These are phyloP conservation scores for Kwoniella sp. DNA, from an alignment of 768 basidiomycete species.

Conservation along the genomic window DNA sequence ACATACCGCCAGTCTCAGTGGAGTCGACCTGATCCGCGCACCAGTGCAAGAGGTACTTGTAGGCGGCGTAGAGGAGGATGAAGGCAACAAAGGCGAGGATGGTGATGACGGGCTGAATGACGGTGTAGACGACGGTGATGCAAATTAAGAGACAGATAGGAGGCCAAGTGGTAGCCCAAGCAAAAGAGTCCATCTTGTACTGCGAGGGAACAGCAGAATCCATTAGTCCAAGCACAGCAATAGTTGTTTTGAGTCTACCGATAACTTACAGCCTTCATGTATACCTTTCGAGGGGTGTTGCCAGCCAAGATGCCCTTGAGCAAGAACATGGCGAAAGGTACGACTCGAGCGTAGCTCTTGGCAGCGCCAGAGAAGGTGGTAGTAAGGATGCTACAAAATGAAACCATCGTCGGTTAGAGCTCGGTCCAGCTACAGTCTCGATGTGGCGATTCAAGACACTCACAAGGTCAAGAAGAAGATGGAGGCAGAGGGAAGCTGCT, in stretches of 20 bases:
- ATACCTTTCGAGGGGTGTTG: conserved; percentile 55
- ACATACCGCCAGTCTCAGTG: conserved; percentile 58
- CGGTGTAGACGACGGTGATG: conserved; percentile 57
- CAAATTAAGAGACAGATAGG: conserved; percentile 52
- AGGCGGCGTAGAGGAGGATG: conserved; percentile 53
- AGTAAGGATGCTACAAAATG: conserved; percentile 43
- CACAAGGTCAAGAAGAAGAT: conserved; percentile 58
- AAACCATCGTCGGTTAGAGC: background rate
- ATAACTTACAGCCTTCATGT: conserved; percentile 35
- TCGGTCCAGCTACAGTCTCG: background rate
- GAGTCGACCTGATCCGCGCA: conserved; percentile 55
- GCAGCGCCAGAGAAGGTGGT: conserved; percentile 51
- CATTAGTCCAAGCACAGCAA: background rate
- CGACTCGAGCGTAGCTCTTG: conserved; percentile 50
- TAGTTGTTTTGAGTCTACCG: background rate
- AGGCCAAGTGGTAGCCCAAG: conserved; percentile 50
- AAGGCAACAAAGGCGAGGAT: conserved; percentile 53
- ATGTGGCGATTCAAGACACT: conserved; percentile 13
- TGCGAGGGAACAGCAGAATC: conserved; percentile 8
- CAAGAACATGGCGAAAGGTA: conserved; percentile 51
- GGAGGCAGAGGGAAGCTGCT: conserved; percentile 49
- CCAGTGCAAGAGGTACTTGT: conserved; percentile 57
- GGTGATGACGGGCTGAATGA: conserved; percentile 57
- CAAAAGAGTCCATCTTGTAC: conserved; percentile 45
- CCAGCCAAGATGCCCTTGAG: conserved; percentile 49